Evolutionary conservation across 495 filamentous ascomycete species (phyloP).

Genomic region (Neurospora sublineolata): DNA sequence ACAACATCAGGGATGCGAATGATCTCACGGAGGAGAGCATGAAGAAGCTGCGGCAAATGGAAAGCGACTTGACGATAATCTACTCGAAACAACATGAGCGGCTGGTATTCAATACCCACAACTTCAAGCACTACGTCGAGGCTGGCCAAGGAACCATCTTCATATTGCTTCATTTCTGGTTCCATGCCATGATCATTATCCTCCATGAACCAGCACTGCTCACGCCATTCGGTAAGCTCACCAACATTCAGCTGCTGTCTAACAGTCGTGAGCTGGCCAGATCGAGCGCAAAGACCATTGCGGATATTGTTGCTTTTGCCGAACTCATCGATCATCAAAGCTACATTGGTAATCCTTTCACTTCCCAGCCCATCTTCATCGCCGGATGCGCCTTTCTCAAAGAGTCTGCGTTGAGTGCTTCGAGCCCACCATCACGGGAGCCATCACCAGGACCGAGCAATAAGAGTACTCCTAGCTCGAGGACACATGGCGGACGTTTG

Average conservation of each 20-base stretch:
- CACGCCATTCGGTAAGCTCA: slow-evolving; percentile 57
- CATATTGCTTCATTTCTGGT: slow-evolving; percentile 84
- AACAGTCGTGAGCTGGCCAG: slow-evolving; percentile 73
- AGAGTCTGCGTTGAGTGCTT: slow-evolving; percentile 55
- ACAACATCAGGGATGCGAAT: slow-evolving; percentile 65
- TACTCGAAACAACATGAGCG: slow-evolving; percentile 61
- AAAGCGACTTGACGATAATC: slow-evolving; percentile 65
- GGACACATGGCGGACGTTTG: background rate
- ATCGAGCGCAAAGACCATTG: slow-evolving; percentile 82
- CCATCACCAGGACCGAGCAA: slow-evolving; percentile 27
- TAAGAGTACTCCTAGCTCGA: slow-evolving; percentile 6
- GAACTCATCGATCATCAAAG: slow-evolving; percentile 70
- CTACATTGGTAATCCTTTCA: slow-evolving; percentile 77
- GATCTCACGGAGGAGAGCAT: slow-evolving; percentile 62
- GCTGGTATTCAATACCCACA: slow-evolving; percentile 67
- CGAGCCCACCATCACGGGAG: slow-evolving; percentile 44
- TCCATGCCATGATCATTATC: slow-evolving; percentile 74
- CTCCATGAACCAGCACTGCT: slow-evolving; percentile 73
- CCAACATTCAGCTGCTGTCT: slow-evolving; percentile 52
- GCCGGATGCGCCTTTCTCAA: slow-evolving; percentile 77
- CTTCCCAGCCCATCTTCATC: slow-evolving; percentile 81
- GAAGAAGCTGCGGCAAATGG: slow-evolving; percentile 56
- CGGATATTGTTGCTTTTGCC: slow-evolving; percentile 69
- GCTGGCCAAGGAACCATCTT: slow-evolving; percentile 71
- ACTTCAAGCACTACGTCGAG: slow-evolving; percentile 67